These are phyloP conservation scores for Cordyceps fumosorosea DNA, from an alignment of 2,329 filamentous ascomycete species.

Conservation along the genomic window DNA sequence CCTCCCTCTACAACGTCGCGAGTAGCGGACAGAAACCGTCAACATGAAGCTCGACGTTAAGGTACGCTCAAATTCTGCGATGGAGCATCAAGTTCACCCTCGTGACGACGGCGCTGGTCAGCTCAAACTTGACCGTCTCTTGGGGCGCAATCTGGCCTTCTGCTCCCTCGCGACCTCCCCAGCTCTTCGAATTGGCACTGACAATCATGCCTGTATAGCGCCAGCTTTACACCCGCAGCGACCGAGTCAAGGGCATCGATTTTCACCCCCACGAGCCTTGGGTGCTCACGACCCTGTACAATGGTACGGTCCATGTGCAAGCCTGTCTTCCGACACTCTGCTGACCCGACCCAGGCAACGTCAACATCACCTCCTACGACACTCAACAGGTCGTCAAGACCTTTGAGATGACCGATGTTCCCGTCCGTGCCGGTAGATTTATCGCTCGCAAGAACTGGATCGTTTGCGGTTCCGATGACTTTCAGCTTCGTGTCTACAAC, in stretches of 20 bases:
- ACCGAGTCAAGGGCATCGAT: constrained; percentile 95
- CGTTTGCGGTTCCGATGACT: constrained; percentile 91
- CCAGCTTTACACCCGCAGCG: constrained; percentile 64
- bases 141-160: constrained; percentile 11
- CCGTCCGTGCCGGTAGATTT: constrained; percentile 92
- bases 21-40: constrained; percentile 18
- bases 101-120: background rate
- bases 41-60: constrained; percentile 39
- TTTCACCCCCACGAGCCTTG: constrained; percentile 97
- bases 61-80: constrained; percentile 23
- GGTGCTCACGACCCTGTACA: constrained; percentile 94
- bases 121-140: background rate
- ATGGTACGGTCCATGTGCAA: constrained; percentile 51
- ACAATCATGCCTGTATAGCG: constrained; percentile 22
- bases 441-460: constrained; percentile 99
- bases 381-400: constrained; percentile 97
- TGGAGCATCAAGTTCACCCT: background rate
- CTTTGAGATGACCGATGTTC: constrained; percentile 97
- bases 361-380: constrained; percentile 99
- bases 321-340: background rate
- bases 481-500: constrained; percentile 84
- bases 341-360: constrained; percentile 62
- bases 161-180: background rate
- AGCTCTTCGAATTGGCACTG: background rate
- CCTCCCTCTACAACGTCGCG: constrained; percentile 7